These are phyloP conservation scores for Dipteronia sinensis DNA, from an alignment of 345 rosid genomes.

Conservation along the genomic window DNA sequence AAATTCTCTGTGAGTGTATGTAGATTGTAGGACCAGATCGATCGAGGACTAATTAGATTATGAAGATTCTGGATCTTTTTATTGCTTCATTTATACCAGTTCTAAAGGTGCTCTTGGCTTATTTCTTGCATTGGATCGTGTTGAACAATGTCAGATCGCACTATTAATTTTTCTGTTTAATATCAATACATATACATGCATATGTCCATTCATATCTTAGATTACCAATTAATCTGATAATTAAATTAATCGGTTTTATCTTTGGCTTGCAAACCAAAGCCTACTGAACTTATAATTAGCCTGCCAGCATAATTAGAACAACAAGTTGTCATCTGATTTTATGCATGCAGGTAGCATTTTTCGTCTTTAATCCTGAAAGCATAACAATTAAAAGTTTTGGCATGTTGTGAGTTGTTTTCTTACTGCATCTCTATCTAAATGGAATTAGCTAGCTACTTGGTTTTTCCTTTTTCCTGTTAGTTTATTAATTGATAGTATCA, in stretches of 20 bases:
- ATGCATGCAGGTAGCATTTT: slow-evolving; percentile 6
- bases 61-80: slow-evolving; percentile 24
- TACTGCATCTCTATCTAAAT: neutral
- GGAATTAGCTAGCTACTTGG: too few species aligned
- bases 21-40: too few species aligned
- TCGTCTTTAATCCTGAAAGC: slow-evolving; percentile 9
- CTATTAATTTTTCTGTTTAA: too few species aligned
- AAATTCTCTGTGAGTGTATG: neutral
- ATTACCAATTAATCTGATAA: too few species aligned
- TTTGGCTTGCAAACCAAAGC: too few species aligned
- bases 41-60: neutral
- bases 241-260: too few species aligned
- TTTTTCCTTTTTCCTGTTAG: neutral
- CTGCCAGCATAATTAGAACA: neutral
- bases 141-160: too few species aligned
- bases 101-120: slow-evolving; percentile 28
- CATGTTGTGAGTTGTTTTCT: slow-evolving; percentile 16
- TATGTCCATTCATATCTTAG: too few species aligned
- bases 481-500: neutral
- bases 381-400: neutral
- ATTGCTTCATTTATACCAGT: slow-evolving; percentile 32
- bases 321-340: neutral
- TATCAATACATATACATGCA: too few species aligned
- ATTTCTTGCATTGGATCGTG: slow-evolving; percentile 25
- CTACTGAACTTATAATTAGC: too few species aligned